Base-by-base conservation (phyloP, 2,329 filamentous ascomycete genomes). In the Hirsutella rhossiliensis region DNA sequence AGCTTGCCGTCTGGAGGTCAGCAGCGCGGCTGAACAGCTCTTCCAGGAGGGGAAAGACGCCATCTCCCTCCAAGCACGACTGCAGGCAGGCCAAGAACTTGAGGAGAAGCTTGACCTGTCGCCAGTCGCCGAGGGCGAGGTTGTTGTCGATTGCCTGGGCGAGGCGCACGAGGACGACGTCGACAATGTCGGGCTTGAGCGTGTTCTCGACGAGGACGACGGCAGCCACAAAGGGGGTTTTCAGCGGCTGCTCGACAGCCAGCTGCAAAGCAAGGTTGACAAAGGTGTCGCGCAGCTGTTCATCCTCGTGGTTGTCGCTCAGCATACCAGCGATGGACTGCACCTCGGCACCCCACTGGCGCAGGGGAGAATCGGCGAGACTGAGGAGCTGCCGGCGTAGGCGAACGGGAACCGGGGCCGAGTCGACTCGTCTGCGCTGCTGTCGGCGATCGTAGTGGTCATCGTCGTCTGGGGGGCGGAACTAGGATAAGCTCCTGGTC, bases 171-270 rank as follows among this genome's bases (percentile, higher is more conserved):
- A 97, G 69, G 18, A 94, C 69, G 50, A 87, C 78, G 32, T 73
- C 72, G 29, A 83, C 77, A 31, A 94, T 72, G 52, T 92, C 84
- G 5, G 83, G 72, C 58, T 87, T 87, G 54, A 84, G 67, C 23
- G 78, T 76, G 66, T 97, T 96, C 51, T 82, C 76, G 45, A 87
- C 76, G 46, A 95, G 73, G 38, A 94, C 75, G 13, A 90, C 81
- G 18, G 85, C 87, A 11, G 89, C 88, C 32, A 94, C 75, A 60
- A 96, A 97, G 0, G 92, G 90, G n/a, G 88, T 94, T 71, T 97
- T 97, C 63, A 98, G 82, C 1, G 92, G 92, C 66, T 98, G 92
- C 66, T 98, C 92, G 31, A 87, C 62, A 38, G 84, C 74, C 51
- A 97, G 72, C 63, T 90, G 85, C 46, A 89, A 67, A 8, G 80